phyloP scores from a whole-genome alignment of 2,329 filamentous ascomycete species.

The Periconia digitata region DNA sequence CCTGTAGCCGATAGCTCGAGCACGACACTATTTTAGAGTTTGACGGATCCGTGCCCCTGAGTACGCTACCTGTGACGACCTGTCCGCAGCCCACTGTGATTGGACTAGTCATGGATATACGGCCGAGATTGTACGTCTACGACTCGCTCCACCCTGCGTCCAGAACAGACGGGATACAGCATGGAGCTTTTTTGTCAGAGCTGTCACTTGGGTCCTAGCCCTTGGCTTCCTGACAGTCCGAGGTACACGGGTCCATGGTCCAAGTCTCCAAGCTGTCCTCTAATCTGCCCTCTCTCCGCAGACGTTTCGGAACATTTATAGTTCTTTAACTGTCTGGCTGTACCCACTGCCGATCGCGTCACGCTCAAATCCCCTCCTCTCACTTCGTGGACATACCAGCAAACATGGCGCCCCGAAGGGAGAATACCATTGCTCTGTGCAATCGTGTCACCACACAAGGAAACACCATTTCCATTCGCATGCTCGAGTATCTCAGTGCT shows the following conservation, averaged over 20 bases:
- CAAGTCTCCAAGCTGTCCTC: no score
- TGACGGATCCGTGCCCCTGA: constrained; percentile 2
- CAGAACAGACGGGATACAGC: background rate
- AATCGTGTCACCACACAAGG: constrained; percentile 59
- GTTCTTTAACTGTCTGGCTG: no score
- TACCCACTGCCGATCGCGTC: background rate
- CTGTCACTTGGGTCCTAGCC: background rate
- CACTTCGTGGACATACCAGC: background rate
- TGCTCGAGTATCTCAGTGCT: constrained; percentile 40
- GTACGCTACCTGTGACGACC: background rate
- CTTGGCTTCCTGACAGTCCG: background rate
- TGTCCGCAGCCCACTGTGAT: background rate
- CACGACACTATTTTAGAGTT: background rate
- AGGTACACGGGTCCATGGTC: background rate
- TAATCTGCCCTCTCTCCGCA: no score
- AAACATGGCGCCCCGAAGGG: constrained; percentile 40
- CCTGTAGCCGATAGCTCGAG: background rate
- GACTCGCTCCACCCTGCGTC: no score
- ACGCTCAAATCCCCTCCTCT: background rate
- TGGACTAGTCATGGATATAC: background rate
- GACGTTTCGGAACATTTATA: no score
- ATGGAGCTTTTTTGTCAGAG: background rate
- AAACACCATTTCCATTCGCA: constrained; percentile 54
- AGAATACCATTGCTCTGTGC: constrained; percentile 55
- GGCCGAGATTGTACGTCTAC: background rate